These are phyloP conservation scores for Mycogone perniciosa DNA, from an alignment of 2,329 filamentous ascomycete species.

Conservation along the genomic window DNA sequence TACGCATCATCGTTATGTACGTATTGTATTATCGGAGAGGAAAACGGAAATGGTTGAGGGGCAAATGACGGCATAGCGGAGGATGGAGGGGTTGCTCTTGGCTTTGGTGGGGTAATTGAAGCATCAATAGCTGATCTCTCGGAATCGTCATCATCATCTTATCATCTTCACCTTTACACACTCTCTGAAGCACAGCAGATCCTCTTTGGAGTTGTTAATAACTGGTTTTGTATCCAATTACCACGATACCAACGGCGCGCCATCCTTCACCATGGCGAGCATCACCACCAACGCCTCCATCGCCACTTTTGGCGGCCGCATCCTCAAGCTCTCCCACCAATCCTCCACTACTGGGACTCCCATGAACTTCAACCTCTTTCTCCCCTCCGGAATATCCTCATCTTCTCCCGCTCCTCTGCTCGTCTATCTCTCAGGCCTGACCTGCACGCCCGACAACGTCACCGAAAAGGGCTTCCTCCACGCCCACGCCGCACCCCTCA, in stretches of 20 bases:
- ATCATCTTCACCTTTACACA: too few species aligned
- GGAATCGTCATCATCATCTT: too few species aligned
- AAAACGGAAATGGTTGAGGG: too few species aligned
- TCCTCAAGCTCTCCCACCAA: slow-evolving; percentile 87
- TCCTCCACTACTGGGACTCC: slow-evolving; percentile 73
- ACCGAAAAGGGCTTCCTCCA: slow-evolving; percentile 88
- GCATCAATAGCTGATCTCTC: not conserved
- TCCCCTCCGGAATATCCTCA: slow-evolving; percentile 64
- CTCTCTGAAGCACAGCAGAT: not conserved
- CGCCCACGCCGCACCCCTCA: slow-evolving; percentile 67
- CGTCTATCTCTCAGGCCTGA: slow-evolving; percentile 89
- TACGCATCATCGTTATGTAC: too few species aligned
- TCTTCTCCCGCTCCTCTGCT: slow-evolving; percentile 64
- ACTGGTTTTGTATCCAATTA: not conserved
- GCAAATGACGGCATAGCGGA: not conserved
- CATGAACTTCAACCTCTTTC: slow-evolving; percentile 89
- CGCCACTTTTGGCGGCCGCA: slow-evolving; percentile 84
- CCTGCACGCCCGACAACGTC: slow-evolving; percentile 86
- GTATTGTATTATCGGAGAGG: too few species aligned
- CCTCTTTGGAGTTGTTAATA: not conserved
- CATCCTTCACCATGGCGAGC: slow-evolving; percentile 8
- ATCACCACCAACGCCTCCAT: slow-evolving; percentile 79
- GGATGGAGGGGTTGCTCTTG: not conserved
- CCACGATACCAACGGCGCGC: not conserved
- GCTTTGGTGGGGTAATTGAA: not conserved